phyloP scores from a whole-genome alignment of 768 basidiomycete species.

The Suillus paluster region DNA sequence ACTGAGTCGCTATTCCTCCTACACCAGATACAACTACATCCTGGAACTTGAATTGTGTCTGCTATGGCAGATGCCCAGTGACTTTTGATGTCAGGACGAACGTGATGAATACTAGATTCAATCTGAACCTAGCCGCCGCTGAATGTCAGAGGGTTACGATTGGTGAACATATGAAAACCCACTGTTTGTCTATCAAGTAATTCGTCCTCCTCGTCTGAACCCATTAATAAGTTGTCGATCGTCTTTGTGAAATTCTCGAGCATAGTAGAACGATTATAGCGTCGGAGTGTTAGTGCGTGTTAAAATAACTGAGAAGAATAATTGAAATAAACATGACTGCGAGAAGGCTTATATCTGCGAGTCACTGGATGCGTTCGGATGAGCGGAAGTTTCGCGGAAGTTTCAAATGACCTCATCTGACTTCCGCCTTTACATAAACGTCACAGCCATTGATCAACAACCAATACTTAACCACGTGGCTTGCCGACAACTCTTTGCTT shows the following conservation, averaged over 20 bases:
- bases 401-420: not conserved
- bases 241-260: slow-evolving; percentile 18
- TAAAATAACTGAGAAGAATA: too few relatives aligned
- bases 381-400: not conserved
- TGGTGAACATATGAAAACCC: not conserved
- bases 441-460: too few relatives aligned
- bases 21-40: slow-evolving; percentile 16
- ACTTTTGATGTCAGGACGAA: slow-evolving; percentile 4
- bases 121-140: not conserved
- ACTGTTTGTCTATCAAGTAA: not conserved
- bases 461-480: too few relatives aligned
- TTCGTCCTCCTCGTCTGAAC: not conserved
- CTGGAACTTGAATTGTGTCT: slow-evolving; percentile 14
- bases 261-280: slow-evolving; percentile 11
- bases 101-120: not conserved
- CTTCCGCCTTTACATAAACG: too few relatives aligned
- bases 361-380: not conserved
- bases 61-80: slow-evolving; percentile 14
- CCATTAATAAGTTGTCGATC: not conserved
- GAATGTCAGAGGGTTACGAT: not conserved
- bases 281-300: not conserved
- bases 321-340: not conserved
- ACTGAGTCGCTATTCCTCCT: not conserved
- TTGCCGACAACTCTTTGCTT: too few relatives aligned
- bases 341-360: not conserved